phyloP scores from a whole-genome alignment of 176 grass and related monocot species.

The Zea luxurians region DNA sequence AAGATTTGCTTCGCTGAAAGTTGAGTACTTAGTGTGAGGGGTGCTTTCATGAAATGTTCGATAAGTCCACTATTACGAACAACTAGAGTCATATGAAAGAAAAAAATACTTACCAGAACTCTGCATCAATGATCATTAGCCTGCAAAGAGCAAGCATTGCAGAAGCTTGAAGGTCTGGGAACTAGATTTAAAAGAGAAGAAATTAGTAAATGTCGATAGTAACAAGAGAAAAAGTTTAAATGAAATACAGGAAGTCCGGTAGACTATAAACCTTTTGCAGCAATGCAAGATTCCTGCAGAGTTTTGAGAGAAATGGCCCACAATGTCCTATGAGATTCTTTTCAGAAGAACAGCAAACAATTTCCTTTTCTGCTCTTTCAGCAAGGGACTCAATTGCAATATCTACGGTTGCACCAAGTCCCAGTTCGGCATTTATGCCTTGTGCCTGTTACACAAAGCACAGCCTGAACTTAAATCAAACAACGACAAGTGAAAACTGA shows the following conservation, averaged over 20 bases:
- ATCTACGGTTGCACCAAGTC: constrained; percentile 71
- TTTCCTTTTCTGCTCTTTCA: constrained; percentile 85
- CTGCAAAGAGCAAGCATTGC: constrained; percentile 93
- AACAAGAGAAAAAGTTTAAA: constrained; percentile 6
- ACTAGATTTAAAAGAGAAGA: constrained; percentile 49
- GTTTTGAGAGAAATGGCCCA: constrained; percentile 79
- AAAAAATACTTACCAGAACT: constrained; percentile 65
- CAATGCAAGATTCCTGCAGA: constrained; percentile 75
- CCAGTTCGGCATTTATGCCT: constrained; percentile 94
- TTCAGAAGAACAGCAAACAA: constrained; percentile 64
- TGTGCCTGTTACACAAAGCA: constrained; percentile 44
- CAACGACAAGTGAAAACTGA: constrained; percentile 14
- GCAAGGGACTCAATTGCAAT: constrained; percentile 74
- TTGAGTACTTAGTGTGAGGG: not conserved
- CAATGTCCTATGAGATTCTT: constrained; percentile 81
- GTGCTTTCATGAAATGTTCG: constrained; percentile 20
- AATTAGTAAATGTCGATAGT: not conserved
- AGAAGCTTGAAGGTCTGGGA: constrained; percentile 78
- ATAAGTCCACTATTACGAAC: not conserved
- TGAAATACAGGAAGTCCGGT: constrained; percentile 9
- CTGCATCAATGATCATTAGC: constrained; percentile 89
- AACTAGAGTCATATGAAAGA: constrained; percentile 10
- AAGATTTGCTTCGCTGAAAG: constrained; percentile 89
- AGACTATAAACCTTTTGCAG: constrained; percentile 70
- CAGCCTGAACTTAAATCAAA: constrained; percentile 23